phyloP scores from a whole-genome alignment of 1,284 basidiomycete genomes.

The Cutaneotrichosporon sp. region DNA sequence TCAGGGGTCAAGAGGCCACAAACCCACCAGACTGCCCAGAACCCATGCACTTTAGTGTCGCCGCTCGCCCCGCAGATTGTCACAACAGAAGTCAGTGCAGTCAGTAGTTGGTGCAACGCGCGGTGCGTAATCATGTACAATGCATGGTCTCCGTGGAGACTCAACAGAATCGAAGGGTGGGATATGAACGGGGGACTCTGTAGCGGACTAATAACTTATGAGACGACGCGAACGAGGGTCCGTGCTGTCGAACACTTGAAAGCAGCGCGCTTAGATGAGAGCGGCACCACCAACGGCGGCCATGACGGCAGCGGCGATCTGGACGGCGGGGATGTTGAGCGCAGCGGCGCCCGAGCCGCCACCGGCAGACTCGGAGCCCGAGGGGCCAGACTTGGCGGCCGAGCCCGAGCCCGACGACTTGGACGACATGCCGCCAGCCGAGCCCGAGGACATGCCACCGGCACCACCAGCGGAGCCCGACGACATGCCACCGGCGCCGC shows the following conservation, averaged over 20 bases:
- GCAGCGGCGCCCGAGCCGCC: not conserved
- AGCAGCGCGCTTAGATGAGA: slow-evolving; percentile 4
- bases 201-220: slow-evolving; percentile 1
- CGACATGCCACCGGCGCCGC: not conserved
- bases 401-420: not conserved
- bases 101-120: too few relatives aligned
- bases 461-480: not conserved
- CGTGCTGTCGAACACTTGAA: not conserved
- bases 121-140: slow-evolving; percentile 1
- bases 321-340: not conserved
- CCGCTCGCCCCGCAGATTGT: too few relatives aligned
- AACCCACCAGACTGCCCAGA: too few relatives aligned
- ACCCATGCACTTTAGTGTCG: too few relatives aligned
- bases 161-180: not conserved
- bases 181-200: not conserved
- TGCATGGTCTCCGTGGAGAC: slow-evolving; percentile 1
- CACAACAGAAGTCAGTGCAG: too few relatives aligned
- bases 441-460: not conserved
- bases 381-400: too few relatives aligned
- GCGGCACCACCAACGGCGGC: slow-evolving; percentile 5
- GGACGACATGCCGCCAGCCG: not conserved
- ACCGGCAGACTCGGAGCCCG: too few relatives aligned
- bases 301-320: slow-evolving; percentile 1
- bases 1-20: too few relatives aligned
- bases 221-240: not conserved